These are phyloP conservation scores for Cenococcum geophilum DNA, from an alignment of 495 filamentous ascomycete species.

Conservation along the genomic window DNA sequence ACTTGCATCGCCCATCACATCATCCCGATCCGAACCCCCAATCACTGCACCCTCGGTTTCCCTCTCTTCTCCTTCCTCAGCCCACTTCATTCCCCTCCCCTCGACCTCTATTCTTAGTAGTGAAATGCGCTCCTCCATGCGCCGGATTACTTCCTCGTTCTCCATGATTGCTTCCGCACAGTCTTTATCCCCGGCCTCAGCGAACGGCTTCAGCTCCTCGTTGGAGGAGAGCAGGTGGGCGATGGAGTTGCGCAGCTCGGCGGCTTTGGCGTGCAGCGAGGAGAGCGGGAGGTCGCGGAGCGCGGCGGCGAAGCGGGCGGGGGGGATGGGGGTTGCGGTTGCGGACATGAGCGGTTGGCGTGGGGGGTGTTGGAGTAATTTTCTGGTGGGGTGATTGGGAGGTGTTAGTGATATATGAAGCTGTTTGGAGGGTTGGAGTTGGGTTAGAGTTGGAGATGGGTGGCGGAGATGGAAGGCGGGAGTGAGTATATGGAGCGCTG, in stretches of 20 bases:
- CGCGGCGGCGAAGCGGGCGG: constrained; percentile 62
- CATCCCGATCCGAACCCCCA: too few relatives aligned
- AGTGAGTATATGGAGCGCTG: too few relatives aligned
- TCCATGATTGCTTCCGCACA: constrained; percentile 66
- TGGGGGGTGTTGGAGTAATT: background rate
- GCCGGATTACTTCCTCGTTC: constrained; percentile 65
- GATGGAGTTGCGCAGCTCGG: constrained; percentile 77
- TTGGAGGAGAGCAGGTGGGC: constrained; percentile 76
- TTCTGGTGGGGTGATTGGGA: constrained; percentile 5
- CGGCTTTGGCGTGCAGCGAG: constrained; percentile 68
- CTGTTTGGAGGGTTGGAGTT: constrained; percentile 2
- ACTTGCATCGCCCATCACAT: too few relatives aligned
- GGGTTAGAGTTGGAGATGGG: background rate
- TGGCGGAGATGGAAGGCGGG: too few relatives aligned
- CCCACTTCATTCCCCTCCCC: constrained; percentile 63
- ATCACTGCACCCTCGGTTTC: too few relatives aligned
- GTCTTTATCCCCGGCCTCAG: constrained; percentile 52
- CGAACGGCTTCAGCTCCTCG: constrained; percentile 44
- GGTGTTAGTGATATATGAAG: background rate
- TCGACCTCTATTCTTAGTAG: constrained; percentile 71
- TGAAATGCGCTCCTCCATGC: constrained; percentile 66
- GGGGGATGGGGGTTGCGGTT: constrained; percentile 51
- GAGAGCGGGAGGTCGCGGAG: constrained; percentile 65
- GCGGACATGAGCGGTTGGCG: too few relatives aligned
- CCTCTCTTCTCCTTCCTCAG: constrained; percentile 45